Evolutionary conservation across 345 rosid genomes (phyloP), one percentile per base, ranked within the genome.

Genomic region (Clarkia xantiana): DNA sequence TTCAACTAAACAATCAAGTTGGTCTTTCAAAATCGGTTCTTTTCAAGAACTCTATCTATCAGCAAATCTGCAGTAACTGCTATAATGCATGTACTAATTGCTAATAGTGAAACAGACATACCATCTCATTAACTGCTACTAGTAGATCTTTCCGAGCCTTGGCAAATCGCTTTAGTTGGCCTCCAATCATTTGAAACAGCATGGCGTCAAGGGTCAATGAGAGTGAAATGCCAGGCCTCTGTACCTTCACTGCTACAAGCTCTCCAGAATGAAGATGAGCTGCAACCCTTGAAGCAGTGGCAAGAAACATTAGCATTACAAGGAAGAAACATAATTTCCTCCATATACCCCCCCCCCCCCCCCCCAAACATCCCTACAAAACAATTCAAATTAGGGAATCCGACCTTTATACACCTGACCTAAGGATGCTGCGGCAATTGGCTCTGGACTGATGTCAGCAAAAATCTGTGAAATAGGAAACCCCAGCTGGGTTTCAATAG

Each of bases 401-500:
- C 56, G 67, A 89, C 96, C 96, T 91, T 86, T 91, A 69, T 86
- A 86, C 59, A 91, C 96, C 79, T 91, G 96, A 39, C 98, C 98
- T 61, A 91, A 64, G 42, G 98, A 91, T 62, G 97, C 97, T 47
- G 97, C 84, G 51, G 96, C 96, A 58, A 81, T 65, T 55, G 97
- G 96, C 73, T 81, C 72, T 44, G 76, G 81, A 68, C 94, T 78
- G 46, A 90, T 83, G 74, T 86, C 86, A 18, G 96, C 79, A 79
- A 86, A 90, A 60, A 75, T 40, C 66, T 83, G 60, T 47, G 86
- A 76, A 51, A 81, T 55, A 40, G 91, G 73, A 57, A 57, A 68
- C 63, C 93, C 96, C 60, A 91, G 52, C 65, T 91, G 78, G 52
- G 77, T 71, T 71, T 91, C 94, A 53, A 91, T 86, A 51, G 87